phyloP scores from a whole-genome alignment of 1,284 basidiomycete species.

The Pascua sp. region DNA sequence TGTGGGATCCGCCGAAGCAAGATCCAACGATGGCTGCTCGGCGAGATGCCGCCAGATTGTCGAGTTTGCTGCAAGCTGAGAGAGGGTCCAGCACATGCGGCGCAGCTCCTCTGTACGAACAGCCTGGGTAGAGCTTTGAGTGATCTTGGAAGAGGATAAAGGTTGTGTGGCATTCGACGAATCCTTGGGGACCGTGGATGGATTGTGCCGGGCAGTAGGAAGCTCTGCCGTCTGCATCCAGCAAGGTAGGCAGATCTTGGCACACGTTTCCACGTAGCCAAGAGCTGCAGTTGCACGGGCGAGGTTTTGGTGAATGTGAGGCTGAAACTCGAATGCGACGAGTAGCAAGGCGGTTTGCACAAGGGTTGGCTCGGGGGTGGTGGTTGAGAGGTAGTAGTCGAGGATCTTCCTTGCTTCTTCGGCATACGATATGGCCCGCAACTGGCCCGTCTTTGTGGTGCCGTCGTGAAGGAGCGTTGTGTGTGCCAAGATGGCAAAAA shows the following conservation, averaged over 20 bases:
- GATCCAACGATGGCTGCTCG: constrained; percentile 9
- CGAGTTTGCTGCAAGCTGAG: constrained; percentile 22
- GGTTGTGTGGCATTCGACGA: no score
- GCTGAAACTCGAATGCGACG: constrained; percentile 31
- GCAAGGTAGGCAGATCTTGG: constrained; percentile 2
- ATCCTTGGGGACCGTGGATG: no score
- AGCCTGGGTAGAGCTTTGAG: no score
- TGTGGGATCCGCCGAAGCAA: constrained; percentile 20
- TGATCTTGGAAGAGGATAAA: no score
- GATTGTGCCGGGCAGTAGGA: no score
- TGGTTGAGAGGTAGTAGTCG: constrained; percentile 21
- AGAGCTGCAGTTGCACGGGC: constrained; percentile 21
- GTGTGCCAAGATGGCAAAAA: constrained; percentile 30
- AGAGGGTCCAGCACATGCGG: constrained; percentile 31
- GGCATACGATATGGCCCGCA: constrained; percentile 24
- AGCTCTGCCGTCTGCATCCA: not conserved
- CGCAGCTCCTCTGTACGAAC: constrained; percentile 28
- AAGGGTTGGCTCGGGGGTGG: constrained; percentile 22
- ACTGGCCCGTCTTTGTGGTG: constrained; percentile 12
- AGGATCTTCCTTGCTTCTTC: constrained; percentile 28
- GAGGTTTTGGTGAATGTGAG: constrained; percentile 25
- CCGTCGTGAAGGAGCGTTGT: constrained; percentile 26
- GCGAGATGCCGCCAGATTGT: constrained; percentile 21
- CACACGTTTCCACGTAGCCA: constrained; percentile 23
- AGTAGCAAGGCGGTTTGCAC: constrained; percentile 31